A percentile compares a stretch with the other conserved stretches of the same genome.
These are phyloP conservation scores for Trichoderma gamsii DNA, from an alignment of 495 filamentous ascomycete species.

Conservation along the genomic window DNA sequence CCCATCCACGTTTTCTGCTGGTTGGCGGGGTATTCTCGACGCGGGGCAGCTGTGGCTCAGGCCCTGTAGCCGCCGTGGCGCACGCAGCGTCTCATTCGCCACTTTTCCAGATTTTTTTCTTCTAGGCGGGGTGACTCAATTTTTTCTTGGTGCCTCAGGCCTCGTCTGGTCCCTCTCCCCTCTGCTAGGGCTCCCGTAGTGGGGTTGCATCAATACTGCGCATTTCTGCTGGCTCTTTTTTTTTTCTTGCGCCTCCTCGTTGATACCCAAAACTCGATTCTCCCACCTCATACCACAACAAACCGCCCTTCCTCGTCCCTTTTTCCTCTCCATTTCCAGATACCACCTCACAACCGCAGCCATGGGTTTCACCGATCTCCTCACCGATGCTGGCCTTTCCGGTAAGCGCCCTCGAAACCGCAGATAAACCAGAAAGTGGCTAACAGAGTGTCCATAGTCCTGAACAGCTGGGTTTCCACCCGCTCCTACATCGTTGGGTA, in stretches of 20 bases:
- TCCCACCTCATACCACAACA: not conserved
- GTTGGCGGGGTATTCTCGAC: not conserved
- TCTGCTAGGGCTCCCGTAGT: slow-evolving; percentile 9
- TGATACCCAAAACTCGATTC: not conserved
- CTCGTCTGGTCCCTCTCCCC: not conserved
- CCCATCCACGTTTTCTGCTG: not conserved
- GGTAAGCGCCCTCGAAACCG: slow-evolving; percentile 47
- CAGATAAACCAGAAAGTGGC: slow-evolving; percentile 4
- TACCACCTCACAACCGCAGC: slow-evolving; percentile 9
- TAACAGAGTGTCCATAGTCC: slow-evolving; percentile 52
- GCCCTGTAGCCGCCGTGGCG: not conserved
- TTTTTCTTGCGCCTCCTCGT: slow-evolving; percentile 7
- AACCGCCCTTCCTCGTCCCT: not conserved
- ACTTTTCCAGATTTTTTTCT: not conserved
- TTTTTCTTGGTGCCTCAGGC: slow-evolving; percentile 1
- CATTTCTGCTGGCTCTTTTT: not conserved
- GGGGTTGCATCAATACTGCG: slow-evolving; percentile 10
- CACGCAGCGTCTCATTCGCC: not conserved
- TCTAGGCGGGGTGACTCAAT: not conserved
- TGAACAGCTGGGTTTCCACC: slow-evolving; percentile 84
- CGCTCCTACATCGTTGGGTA: slow-evolving; percentile 95
- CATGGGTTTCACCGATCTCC: slow-evolving; percentile 96
- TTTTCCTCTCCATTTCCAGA: not conserved
- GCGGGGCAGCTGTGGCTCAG: slow-evolving; percentile 5
- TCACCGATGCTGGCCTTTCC: slow-evolving; percentile 78